Percentiles rank a stretch among this genome's conserved stretches.
These are phyloP conservation scores for Rhodotorula paludigena DNA, from an alignment of 768 basidiomycete genomes.

Conservation along the genomic window DNA sequence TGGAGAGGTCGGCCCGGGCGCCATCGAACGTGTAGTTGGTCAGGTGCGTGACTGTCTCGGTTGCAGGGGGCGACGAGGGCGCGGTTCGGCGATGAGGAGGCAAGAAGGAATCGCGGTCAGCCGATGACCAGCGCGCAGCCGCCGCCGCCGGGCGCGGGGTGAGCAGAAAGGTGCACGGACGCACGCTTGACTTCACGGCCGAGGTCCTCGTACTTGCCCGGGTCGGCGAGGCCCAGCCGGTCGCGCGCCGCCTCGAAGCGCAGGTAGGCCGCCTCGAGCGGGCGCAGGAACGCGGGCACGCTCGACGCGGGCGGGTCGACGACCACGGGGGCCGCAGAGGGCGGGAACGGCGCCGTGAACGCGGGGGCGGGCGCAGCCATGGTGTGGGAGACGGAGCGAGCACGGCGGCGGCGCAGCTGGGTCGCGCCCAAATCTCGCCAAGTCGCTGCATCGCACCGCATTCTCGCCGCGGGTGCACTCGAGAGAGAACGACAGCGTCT, in stretches of 20 bases:
- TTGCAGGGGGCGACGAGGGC: neutral
- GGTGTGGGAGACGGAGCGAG: neutral
- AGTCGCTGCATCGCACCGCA: too few relatives aligned
- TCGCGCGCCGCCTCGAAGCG: slow-evolving; percentile 76
- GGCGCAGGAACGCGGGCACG: slow-evolving; percentile 48
- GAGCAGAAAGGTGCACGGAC: slow-evolving; percentile 40
- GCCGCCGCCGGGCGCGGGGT: neutral
- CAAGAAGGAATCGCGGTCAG: neutral
- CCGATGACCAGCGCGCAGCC: neutral
- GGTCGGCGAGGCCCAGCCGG: slow-evolving; percentile 74
- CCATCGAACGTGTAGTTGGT: slow-evolving; percentile 97
- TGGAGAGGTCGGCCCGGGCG: slow-evolving; percentile 89
- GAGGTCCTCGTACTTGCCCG: slow-evolving; percentile 88
- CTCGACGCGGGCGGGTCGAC: slow-evolving; percentile 6
- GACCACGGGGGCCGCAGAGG: slow-evolving; percentile 5
- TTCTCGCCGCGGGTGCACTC: too few relatives aligned
- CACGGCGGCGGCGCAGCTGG: neutral
- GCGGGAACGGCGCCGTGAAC: slow-evolving; percentile 20
- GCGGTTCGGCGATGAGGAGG: neutral
- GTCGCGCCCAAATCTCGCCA: neutral
- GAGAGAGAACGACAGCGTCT: too few relatives aligned
- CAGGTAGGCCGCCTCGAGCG: slow-evolving; percentile 63
- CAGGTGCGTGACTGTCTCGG: slow-evolving; percentile 68
- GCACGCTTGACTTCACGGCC: slow-evolving; percentile 86
- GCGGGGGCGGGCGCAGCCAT: too few relatives aligned